These are phyloP conservation scores for Pholiota conissans DNA, from an alignment of 768 basidiomycete genomes.

Conservation along the genomic window DNA sequence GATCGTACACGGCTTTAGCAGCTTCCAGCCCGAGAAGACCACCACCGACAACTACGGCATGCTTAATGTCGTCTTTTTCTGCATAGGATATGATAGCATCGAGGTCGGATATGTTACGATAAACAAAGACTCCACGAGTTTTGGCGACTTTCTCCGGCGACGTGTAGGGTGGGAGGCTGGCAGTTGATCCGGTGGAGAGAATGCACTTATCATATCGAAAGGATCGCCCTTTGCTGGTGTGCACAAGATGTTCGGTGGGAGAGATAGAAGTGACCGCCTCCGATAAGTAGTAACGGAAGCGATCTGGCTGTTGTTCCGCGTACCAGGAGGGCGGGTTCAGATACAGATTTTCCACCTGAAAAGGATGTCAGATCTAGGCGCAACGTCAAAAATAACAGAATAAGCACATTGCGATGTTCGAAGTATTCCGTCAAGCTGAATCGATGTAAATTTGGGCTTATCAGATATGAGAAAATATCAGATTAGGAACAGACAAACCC, in stretches of 20 bases:
- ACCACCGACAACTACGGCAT: slow-evolving; percentile 64
- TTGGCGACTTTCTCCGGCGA: slow-evolving; percentile 35
- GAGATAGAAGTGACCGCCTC: slow-evolving; percentile 12
- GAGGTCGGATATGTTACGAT: slow-evolving; percentile 71
- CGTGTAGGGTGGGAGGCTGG: slow-evolving; percentile 60
- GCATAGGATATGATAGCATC: slow-evolving; percentile 64
- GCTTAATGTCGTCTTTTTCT: slow-evolving; percentile 41
- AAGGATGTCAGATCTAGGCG: slow-evolving; percentile 65
- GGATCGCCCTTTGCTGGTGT: slow-evolving; percentile 7
- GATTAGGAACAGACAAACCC: slow-evolving; percentile 28
- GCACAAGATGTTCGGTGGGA: slow-evolving; percentile 17
- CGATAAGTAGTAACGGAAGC: slow-evolving; percentile 31
- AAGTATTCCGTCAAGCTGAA: too few relatives aligned
- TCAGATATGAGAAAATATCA: neutral
- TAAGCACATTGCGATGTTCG: too few relatives aligned
- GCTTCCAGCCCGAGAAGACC: slow-evolving; percentile 75
- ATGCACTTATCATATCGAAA: slow-evolving; percentile 62
- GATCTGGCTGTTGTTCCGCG: slow-evolving; percentile 55
- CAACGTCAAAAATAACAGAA: too few relatives aligned
- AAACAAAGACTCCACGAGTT: slow-evolving; percentile 65
- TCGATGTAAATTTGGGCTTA: slow-evolving; percentile 9
- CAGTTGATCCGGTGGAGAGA: slow-evolving; percentile 69
- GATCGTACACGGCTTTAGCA: slow-evolving; percentile 69
- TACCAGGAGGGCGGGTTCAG: slow-evolving; percentile 62
- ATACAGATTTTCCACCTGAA: slow-evolving; percentile 61